These are phyloP conservation scores for Cordyceps fumosorosea DNA, from an alignment of 2,329 filamentous ascomycete genomes.

Conservation along the genomic window DNA sequence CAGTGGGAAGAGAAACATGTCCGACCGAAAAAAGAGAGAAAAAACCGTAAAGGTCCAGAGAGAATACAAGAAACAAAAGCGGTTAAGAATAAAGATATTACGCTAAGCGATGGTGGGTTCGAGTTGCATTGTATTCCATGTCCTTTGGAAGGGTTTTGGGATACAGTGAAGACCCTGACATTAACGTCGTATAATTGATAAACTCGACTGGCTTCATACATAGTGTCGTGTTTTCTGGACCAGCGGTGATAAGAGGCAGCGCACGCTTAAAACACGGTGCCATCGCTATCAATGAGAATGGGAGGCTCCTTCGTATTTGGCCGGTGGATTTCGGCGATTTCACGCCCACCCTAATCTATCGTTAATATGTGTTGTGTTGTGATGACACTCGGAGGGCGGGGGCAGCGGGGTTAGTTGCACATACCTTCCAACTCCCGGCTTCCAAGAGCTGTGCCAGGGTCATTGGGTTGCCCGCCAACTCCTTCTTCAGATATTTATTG, in stretches of 20 bases:
- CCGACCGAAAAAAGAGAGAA: too few relatives aligned
- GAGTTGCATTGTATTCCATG: neutral
- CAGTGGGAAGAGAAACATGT: too few relatives aligned
- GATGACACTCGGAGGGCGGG: neutral
- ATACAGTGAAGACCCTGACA: neutral
- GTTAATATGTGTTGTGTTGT: neutral
- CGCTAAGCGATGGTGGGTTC: neutral
- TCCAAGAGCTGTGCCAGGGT: constrained; percentile 85
- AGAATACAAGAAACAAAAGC: neutral
- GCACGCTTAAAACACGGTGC: constrained; percentile 73
- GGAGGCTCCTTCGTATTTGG: constrained; percentile 96
- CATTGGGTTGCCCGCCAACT: constrained; percentile 64
- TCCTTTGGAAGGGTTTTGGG: neutral
- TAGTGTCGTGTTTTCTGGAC: neutral
- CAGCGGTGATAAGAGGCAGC: neutral
- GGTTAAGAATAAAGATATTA: neutral
- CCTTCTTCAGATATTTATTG: constrained; percentile 55
- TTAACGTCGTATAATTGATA: neutral
- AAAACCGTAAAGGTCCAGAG: too few relatives aligned
- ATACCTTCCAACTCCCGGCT: constrained; percentile 95
- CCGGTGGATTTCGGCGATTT: constrained; percentile 89
- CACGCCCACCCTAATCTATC: constrained; percentile 66
- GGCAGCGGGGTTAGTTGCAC: neutral
- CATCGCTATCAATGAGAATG: constrained; percentile 93
- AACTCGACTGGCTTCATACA: neutral